Evolutionary conservation across 2,329 filamentous ascomycete species (phyloP).

Genomic region (Paraconiothyrium brasiliense): DNA sequence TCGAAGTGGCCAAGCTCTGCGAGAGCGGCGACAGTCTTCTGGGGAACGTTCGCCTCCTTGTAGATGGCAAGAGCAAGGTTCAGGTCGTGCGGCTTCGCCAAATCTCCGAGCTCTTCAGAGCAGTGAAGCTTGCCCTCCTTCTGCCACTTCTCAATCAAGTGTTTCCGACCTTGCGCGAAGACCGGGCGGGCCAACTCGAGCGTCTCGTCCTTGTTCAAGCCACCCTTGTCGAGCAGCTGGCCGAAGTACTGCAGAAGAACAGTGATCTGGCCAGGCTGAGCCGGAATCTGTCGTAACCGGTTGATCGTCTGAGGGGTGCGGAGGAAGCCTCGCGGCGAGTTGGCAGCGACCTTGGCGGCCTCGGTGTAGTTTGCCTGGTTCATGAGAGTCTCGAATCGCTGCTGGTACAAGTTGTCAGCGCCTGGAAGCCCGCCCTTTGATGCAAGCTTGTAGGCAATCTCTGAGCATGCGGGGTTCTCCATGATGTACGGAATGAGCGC

Average conservation of each 20-base stretch:
- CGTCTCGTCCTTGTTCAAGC: constrained; percentile 91
- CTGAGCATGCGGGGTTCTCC: constrained; percentile 92
- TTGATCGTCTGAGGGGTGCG: constrained; percentile 95
- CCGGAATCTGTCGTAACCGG: constrained; percentile 87
- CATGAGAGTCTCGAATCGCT: constrained; percentile 91
- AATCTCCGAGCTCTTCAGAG: constrained; percentile 95
- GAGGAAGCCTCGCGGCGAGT: constrained; percentile 94
- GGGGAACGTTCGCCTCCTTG: constrained; percentile 85
- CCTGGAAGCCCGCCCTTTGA: constrained; percentile 93
- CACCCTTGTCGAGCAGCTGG: constrained; percentile 94
- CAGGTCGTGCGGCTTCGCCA: constrained; percentile 89
- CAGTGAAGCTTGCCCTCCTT: constrained; percentile 94
- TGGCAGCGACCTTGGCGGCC: constrained; percentile 94
- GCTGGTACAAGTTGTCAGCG: constrained; percentile 90
- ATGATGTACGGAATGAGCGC: constrained; percentile 94
- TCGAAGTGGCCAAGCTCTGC: constrained; percentile 97
- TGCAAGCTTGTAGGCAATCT: constrained; percentile 94
- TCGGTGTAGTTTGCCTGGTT: constrained; percentile 81
- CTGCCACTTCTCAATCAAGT: constrained; percentile 97
- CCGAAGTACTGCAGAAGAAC: constrained; percentile 98
- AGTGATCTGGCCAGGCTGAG: constrained; percentile 85
- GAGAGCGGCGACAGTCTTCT: constrained; percentile 94
- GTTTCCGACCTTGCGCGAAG: constrained; percentile 90
- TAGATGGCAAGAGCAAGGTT: constrained; percentile 89
- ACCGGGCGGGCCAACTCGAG: constrained; percentile 93